Evolutionary conservation across 148 eudicot genomes (phyloP).

Genomic region (Cornus suecica): DNA sequence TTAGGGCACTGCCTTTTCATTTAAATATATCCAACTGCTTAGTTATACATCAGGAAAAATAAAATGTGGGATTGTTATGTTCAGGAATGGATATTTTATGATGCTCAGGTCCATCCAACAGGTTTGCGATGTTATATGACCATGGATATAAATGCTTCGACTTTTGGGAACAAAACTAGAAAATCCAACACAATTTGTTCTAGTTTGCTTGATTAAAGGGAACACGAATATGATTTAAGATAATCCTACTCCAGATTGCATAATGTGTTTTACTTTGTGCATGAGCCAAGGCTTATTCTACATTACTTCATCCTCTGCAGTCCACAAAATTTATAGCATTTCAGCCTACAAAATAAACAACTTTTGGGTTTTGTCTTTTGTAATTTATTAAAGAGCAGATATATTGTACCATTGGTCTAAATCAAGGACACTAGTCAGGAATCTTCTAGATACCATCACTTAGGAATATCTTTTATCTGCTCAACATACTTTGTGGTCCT

Average conservation of each 20-base stretch:
- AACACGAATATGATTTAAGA: background rate
- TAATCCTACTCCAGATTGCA: background rate
- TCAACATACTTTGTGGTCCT: background rate
- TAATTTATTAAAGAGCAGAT: background rate
- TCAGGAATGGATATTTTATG: too few relatives aligned
- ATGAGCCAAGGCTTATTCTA: background rate
- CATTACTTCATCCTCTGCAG: background rate
- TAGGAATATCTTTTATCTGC: conserved; percentile 2
- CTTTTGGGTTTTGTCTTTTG: background rate
- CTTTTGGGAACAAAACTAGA: background rate
- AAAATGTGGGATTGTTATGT: too few relatives aligned
- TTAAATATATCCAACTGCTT: too few relatives aligned
- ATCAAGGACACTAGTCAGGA: background rate
- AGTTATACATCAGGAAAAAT: too few relatives aligned
- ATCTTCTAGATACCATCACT: background rate
- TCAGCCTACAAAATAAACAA: background rate
- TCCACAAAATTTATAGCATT: background rate
- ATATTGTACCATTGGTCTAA: background rate
- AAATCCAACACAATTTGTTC: background rate
- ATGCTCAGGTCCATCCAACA: too few relatives aligned
- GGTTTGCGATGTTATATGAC: background rate
- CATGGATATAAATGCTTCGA: background rate
- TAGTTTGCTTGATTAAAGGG: conserved; percentile 1
- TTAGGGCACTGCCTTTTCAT: too few relatives aligned
- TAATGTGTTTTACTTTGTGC: background rate